Conservation (phyloP, 2,329 filamentous ascomycete species). For the Pleochaeta shiraiana region DNA sequence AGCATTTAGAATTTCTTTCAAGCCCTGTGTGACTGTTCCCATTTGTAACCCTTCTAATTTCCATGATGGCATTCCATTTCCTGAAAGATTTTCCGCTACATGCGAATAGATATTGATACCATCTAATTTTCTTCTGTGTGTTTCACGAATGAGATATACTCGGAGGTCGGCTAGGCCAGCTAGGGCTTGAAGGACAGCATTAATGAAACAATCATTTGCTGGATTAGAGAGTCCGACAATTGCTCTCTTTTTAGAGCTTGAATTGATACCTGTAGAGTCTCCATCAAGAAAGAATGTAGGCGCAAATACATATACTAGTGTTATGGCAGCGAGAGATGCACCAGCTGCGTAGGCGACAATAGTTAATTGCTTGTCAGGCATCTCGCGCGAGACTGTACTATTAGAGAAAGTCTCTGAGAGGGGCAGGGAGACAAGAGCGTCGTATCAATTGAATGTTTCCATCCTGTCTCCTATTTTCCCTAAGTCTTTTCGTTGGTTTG, state of each 20-base stretch:
- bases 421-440: too few species aligned
- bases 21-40: slow-evolving; percentile 61
- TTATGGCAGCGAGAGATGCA: slow-evolving; percentile 82
- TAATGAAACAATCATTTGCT: slow-evolving; percentile 94
- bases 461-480: too few species aligned
- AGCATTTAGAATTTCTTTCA: slow-evolving; percentile 83
- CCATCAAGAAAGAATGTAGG: slow-evolving; percentile 93
- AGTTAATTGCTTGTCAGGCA: slow-evolving; percentile 66
- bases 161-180: slow-evolving; percentile 78
- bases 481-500: too few species aligned
- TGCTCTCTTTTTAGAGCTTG: slow-evolving; percentile 45
- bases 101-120: slow-evolving; percentile 52
- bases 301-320: slow-evolving; percentile 90
- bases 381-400: slow-evolving; percentile 18
- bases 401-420: background rate
- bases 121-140: slow-evolving; percentile 63
- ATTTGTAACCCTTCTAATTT: slow-evolving; percentile 49
- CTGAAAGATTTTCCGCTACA: slow-evolving; percentile 28
- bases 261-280: slow-evolving; percentile 36
- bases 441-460: too few species aligned
- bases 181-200: slow-evolving; percentile 82
- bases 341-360: slow-evolving; percentile 88
- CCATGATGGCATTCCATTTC: slow-evolving; percentile 29
- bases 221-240: slow-evolving; percentile 78
- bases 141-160: slow-evolving; percentile 79